These are phyloP conservation scores for Miscanthus lutarioriparius DNA, from an alignment of 176 grass and related monocot genomes.

Conservation along the genomic window DNA sequence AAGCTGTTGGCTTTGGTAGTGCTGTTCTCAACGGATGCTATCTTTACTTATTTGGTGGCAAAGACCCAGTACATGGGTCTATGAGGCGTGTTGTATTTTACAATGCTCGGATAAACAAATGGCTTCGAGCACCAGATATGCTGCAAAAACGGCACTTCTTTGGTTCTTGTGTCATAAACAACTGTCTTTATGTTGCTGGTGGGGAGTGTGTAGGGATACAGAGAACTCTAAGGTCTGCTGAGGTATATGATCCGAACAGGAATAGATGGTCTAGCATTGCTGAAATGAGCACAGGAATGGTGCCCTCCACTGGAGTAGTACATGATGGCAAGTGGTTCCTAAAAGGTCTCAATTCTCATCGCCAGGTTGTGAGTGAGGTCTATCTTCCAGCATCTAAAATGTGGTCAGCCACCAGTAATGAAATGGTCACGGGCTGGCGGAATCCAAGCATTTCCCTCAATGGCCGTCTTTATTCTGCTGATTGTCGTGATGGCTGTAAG, in stretches of 20 bases:
- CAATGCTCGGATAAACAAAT: slow-evolving; percentile 89
- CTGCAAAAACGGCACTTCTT: slow-evolving; percentile 83
- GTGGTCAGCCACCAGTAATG: slow-evolving; percentile 60
- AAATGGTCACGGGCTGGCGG: slow-evolving; percentile 68
- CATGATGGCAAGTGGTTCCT: slow-evolving; percentile 90
- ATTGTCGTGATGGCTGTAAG: slow-evolving; percentile 91
- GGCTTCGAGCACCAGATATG: slow-evolving; percentile 92
- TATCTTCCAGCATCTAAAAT: slow-evolving; percentile 65
- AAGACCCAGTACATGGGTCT: slow-evolving; percentile 68
- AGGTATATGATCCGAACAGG: slow-evolving; percentile 78
- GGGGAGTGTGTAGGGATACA: slow-evolving; percentile 89
- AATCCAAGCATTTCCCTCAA: slow-evolving; percentile 73
- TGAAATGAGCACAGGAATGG: slow-evolving; percentile 86
- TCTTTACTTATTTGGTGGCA: slow-evolving; percentile 92
- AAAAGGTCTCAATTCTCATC: slow-evolving; percentile 77
- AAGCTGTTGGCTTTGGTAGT: slow-evolving; percentile 79
- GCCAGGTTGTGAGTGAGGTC: slow-evolving; percentile 65
- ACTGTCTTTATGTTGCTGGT: slow-evolving; percentile 89
- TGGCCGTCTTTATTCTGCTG: slow-evolving; percentile 60
- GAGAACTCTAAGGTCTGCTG: slow-evolving; percentile 75
- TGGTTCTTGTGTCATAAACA: slow-evolving; percentile 84
- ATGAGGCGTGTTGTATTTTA: slow-evolving; percentile 94
- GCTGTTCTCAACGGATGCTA: slow-evolving; percentile 81
- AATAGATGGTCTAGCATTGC: slow-evolving; percentile 78
- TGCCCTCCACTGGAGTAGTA: slow-evolving; percentile 85